These are phyloP conservation scores for Phytomonas sp. DNA, from an alignment of 208 protist genomes.

Conservation along the genomic window DNA sequence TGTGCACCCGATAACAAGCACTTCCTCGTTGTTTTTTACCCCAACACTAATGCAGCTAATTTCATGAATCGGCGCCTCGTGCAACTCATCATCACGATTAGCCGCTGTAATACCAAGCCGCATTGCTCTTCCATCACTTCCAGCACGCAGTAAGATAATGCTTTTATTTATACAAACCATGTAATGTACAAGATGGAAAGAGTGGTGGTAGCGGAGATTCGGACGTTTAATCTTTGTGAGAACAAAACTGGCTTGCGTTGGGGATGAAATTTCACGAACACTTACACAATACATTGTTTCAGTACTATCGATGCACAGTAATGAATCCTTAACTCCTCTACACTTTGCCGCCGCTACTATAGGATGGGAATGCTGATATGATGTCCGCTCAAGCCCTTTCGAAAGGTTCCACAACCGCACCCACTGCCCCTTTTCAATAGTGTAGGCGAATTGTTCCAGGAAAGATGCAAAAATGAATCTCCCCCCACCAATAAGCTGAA, in stretches of 20 bases:
- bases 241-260: conserved; percentile 31
- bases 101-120: neutral
- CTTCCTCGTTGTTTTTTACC: neutral
- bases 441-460: conserved; percentile 55
- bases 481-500: conserved; percentile 37
- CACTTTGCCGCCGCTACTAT: conserved; percentile 24
- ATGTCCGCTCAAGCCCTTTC: conserved; percentile 44
- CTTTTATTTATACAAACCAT: neutral
- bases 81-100: neutral
- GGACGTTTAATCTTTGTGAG: conserved; percentile 8
- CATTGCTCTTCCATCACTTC: neutral
- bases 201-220: conserved; percentile 14
- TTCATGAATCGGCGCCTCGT: neutral
- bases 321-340: conserved; percentile 2
- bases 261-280: conserved; percentile 45
- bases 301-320: conserved; percentile 32
- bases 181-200: neutral
- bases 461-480: conserved; percentile 31
- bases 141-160: neutral
- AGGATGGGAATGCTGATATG: conserved; percentile 34
- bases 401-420: conserved; percentile 63
- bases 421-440: conserved; percentile 27
- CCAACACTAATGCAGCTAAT: neutral
- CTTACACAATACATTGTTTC: conserved; percentile 29
- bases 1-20: neutral